phyloP scores from a whole-genome alignment of 2,329 filamentous ascomycete species.

The Endothia cerciana region DNA sequence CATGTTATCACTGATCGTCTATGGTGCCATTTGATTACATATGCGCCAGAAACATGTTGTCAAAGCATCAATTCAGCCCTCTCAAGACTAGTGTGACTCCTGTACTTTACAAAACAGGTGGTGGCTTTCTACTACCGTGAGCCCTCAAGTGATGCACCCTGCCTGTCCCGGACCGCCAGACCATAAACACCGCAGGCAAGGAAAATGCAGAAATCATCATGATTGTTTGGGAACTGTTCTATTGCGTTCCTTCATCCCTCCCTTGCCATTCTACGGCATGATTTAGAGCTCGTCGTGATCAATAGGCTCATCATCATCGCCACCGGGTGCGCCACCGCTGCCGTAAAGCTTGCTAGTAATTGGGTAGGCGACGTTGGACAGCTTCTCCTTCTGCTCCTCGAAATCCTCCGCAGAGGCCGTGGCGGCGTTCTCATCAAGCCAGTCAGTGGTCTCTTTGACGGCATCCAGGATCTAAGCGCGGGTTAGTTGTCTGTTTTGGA shows the following conservation, averaged over 20 bases:
- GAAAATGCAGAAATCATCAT: constrained; percentile 23
- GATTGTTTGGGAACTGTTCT: constrained; percentile 28
- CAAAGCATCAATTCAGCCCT: constrained; percentile 17
- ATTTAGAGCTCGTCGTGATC: constrained; percentile 79
- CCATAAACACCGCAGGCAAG: constrained; percentile 25
- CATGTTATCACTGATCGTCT: background rate
- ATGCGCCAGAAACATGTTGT: background rate
- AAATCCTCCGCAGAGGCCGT: constrained; percentile 91
- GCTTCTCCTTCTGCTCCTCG: constrained; percentile 99
- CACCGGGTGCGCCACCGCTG: constrained; percentile 63
- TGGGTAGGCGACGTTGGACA: constrained; percentile 93
- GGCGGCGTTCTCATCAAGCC: constrained; percentile 93
- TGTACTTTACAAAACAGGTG: constrained; percentile 25
- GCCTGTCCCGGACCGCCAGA: constrained; percentile 19
- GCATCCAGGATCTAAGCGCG: constrained; percentile 77
- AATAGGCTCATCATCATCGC: constrained; percentile 71
- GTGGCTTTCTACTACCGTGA: constrained; percentile 22
- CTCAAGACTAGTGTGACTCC: constrained; percentile 21
- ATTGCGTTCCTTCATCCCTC: background rate
- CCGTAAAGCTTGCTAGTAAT: constrained; percentile 98
- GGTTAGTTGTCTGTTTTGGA: constrained; percentile 39
- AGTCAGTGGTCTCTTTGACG: constrained; percentile 95
- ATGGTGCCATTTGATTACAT: background rate
- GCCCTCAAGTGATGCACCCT: constrained; percentile 18
- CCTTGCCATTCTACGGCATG: background rate